Evolutionary conservation across 805 yeast species (phyloP).

Genomic region (Starmerella etchellsii): DNA sequence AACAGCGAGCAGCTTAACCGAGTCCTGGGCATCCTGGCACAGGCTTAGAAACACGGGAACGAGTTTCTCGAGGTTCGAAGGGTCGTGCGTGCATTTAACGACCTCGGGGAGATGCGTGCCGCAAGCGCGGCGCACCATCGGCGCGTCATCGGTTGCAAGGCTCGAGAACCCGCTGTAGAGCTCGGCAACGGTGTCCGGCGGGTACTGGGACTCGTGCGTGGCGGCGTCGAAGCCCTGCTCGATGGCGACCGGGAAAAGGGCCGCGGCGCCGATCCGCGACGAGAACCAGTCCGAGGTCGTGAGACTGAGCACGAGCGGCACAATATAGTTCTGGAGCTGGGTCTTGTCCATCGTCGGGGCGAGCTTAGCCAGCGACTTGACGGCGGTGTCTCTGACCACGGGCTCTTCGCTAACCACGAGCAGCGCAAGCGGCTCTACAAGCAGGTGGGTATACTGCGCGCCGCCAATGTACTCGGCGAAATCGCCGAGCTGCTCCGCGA

Average conservation of each 20-base stretch:
- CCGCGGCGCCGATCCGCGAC: slow-evolving; percentile 80
- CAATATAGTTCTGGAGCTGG: slow-evolving; percentile 53
- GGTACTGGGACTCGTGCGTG: not conserved
- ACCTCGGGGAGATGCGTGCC: slow-evolving; percentile 71
- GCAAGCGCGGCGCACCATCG: slow-evolving; percentile 95
- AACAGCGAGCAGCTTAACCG: slow-evolving; percentile 80
- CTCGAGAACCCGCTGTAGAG: slow-evolving; percentile 56
- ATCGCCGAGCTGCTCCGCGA: slow-evolving; percentile 80
- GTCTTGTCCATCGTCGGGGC: slow-evolving; percentile 45
- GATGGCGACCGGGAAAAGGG: slow-evolving; percentile 57
- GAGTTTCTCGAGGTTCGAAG: slow-evolving; percentile 41
- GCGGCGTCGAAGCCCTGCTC: slow-evolving; percentile 24
- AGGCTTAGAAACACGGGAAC: slow-evolving; percentile 70
- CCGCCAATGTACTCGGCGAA: slow-evolving; percentile 91
- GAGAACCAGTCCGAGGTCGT: slow-evolving; percentile 92
- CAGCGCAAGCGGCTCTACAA: slow-evolving; percentile 58
- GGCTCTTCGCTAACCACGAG: slow-evolving; percentile 93
- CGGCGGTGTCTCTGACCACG: slow-evolving; percentile 87
- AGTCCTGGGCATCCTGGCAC: slow-evolving; percentile 80
- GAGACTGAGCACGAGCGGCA: slow-evolving; percentile 65
- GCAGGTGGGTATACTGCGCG: slow-evolving; percentile 41
- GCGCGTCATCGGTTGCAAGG: slow-evolving; percentile 79
- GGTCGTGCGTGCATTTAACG: slow-evolving; percentile 39
- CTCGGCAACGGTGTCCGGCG: slow-evolving; percentile 28
- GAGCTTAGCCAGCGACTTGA: slow-evolving; percentile 64